Base-by-base conservation (phyloP, 75 land plant species). In the Gnetum montanum region DNA sequence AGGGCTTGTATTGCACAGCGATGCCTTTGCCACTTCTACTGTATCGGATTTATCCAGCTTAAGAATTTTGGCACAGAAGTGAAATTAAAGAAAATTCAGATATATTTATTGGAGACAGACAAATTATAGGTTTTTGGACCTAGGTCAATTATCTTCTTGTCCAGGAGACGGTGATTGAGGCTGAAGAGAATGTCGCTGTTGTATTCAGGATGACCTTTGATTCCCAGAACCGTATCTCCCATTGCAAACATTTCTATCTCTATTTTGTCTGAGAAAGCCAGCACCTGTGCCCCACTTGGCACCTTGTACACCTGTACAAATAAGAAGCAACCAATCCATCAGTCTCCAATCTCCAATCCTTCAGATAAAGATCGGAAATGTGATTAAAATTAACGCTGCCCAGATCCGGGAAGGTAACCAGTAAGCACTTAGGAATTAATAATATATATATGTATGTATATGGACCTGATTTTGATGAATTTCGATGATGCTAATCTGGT, bases 121-220 rank as follows among this genome's bases (percentile, higher is more conserved):
- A n/a, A n/a, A n/a, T n/a, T n/a, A n/a, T n/a, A n/a, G n/a, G n/a
- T n/a, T n/a, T n/a, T n/a, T n/a, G n/a, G n/a, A n/a, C n/a, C n/a
- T n/a, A n/a, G n/a, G n/a, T n/a, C n/a, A n/a, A n/a, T n/a, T n/a
- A n/a, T n/a, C n/a, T 40, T 40, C 43, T 40, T 40, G n/a, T 40
- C 13, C 43, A 40, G 61, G 5, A 90, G 85, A 37, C 75, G 68
- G 25, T 92, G 83, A 4, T 81, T 69, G 30, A 88, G 70, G 28
- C 84, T 77, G 25, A 46, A 26, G 1, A 92, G 53, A 34, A 92
- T 90, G 64, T 87, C 93, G 19, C 61, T 71, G 19, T 71, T 73
- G 54, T 88, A 92, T 49, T 92, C 97, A n/a, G 97, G 97, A 46
- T 92, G 97, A 8, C 97, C 97, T 70, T 92, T 93, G 34, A 92